Conservation (phyloP, 495 filamentous ascomycete genomes). For the Penicillium maclennaniae region DNA sequence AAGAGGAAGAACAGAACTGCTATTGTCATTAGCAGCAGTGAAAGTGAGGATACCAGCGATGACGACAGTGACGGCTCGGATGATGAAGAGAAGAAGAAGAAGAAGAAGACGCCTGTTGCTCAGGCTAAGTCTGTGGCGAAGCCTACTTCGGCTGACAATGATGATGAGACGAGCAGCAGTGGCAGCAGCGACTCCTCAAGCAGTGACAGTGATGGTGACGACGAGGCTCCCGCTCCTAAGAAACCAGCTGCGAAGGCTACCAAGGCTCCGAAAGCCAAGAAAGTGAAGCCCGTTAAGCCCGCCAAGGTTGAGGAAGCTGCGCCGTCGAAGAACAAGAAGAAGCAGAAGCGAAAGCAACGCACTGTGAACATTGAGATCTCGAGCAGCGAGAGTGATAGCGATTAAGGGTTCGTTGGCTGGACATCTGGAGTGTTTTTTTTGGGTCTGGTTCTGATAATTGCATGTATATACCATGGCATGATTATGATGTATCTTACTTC, state of each 20-base stretch:
- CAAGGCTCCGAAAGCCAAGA: slow-evolving; percentile 13
- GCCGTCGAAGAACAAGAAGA: slow-evolving; percentile 23
- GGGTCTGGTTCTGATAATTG: slow-evolving; percentile 10
- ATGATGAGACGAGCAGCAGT: slow-evolving; percentile 19
- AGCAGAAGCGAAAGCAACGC: slow-evolving; percentile 27
- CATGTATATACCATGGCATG: slow-evolving; percentile 18
- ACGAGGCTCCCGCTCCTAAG: slow-evolving; percentile 7
- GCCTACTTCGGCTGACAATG: not conserved
- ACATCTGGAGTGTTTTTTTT: not conserved
- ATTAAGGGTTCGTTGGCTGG: slow-evolving; percentile 6
- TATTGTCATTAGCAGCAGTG: slow-evolving; percentile 43
- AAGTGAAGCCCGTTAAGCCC: slow-evolving; percentile 7
- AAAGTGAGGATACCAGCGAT: slow-evolving; percentile 31
- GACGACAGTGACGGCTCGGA: slow-evolving; percentile 11
- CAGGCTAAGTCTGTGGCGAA: slow-evolving; percentile 9
- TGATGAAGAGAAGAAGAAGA: slow-evolving; percentile 26
- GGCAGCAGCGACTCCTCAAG: not conserved
- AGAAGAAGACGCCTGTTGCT: slow-evolving; percentile 13
- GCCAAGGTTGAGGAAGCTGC: slow-evolving; percentile 1
- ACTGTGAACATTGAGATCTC: slow-evolving; percentile 28
- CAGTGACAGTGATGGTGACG: slow-evolving; percentile 2
- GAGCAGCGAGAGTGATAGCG: slow-evolving; percentile 31
- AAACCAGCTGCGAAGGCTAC: slow-evolving; percentile 2
- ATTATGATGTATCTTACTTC: slow-evolving; percentile 7
- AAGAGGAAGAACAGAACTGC: slow-evolving; percentile 55